phyloP scores from a whole-genome alignment of 345 rosid genomes.

The Atalantia buxifolia region DNA sequence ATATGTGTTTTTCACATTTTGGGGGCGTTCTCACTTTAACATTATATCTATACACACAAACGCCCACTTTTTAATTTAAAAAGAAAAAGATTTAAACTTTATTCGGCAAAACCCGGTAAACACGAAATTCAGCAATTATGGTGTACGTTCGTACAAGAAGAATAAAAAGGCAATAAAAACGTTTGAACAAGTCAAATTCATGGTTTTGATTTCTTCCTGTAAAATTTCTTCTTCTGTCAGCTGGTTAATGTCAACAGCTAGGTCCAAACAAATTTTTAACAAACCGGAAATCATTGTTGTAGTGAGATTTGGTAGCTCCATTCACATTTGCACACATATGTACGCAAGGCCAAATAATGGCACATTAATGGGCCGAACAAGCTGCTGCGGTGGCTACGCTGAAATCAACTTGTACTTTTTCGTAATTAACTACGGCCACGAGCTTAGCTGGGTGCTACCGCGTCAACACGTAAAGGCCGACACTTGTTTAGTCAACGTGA shows the following conservation, averaged over 20 bases:
- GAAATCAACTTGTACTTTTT: background rate
- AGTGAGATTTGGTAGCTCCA: too few species aligned
- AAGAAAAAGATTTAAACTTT: too few species aligned
- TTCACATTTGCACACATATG: background rate
- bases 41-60: too few species aligned
- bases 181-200: background rate
- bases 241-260: background rate
- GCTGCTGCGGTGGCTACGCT: background rate
- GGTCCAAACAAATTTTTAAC: background rate
- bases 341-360: background rate
- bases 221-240: too few species aligned
- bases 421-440: background rate
- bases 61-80: too few species aligned
- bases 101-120: background rate
- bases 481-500: constrained; percentile 1
- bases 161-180: background rate
- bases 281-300: too few species aligned
- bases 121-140: background rate
- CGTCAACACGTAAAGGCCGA: constrained; percentile 2
- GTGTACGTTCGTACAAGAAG: too few species aligned
- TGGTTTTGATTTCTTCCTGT: too few species aligned
- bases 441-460: too few species aligned
- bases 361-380: background rate
- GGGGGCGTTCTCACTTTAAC: too few species aligned
- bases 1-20: too few species aligned